A percentile compares a stretch with the other conserved stretches of the same genome.
phyloP scores from a whole-genome alignment of 306 rosid species.

The Vicia villosa region DNA sequence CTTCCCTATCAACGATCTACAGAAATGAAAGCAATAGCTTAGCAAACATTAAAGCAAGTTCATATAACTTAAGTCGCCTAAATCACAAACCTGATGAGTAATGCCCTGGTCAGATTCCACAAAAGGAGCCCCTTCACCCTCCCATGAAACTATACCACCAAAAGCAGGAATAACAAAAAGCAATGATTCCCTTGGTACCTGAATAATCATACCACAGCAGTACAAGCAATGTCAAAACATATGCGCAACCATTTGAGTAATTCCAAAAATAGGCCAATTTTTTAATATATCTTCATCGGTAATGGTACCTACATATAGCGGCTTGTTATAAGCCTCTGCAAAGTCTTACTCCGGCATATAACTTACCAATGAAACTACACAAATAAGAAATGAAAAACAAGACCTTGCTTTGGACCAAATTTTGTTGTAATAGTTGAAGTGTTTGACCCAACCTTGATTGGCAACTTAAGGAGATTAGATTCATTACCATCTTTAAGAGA shows the following conservation, averaged over 20 bases:
- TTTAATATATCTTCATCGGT: neutral
- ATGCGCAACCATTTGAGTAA: neutral
- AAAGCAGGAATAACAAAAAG: constrained; percentile 88
- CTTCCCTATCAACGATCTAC: constrained; percentile 83
- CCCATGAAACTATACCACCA: constrained; percentile 95
- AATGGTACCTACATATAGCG: neutral
- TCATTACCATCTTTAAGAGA: neutral
- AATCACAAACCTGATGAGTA: constrained; percentile 73
- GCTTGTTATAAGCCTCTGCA: constrained; percentile 7
- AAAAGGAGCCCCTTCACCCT: constrained; percentile 87
- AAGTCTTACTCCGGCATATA: neutral
- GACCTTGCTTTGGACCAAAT: neutral
- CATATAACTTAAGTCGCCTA: neutral
- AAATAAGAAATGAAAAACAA: constrained; percentile 6
- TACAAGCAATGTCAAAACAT: constrained; percentile 10
- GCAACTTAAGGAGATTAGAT: no score
- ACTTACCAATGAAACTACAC: constrained; percentile 11
- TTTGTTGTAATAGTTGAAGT: neutral
- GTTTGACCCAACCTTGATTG: neutral
- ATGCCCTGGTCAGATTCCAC: constrained; percentile 68
- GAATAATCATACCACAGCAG: constrained; percentile 36
- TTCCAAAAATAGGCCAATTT: neutral
- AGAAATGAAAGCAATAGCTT: constrained; percentile 38
- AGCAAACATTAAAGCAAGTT: constrained; percentile 20
- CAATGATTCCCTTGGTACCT: constrained; percentile 92